Evolutionary conservation across 345 rosid genomes (phyloP).

Genomic region (Dipteronia sinensis): DNA sequence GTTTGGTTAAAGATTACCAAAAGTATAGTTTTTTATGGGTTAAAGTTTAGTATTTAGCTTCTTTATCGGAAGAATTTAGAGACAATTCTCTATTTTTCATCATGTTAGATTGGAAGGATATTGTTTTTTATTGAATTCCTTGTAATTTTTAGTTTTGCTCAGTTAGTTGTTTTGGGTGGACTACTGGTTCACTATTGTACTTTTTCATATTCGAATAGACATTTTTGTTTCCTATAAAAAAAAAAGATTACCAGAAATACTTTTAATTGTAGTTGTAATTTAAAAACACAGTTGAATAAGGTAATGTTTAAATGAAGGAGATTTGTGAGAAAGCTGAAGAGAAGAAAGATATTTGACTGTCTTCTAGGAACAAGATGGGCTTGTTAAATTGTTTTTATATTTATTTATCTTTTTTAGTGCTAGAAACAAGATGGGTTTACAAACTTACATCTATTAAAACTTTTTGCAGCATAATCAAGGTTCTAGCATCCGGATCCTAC

Average conservation of each 20-base stretch:
- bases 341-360: neutral
- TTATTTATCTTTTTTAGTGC: neutral
- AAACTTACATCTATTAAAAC: neutral
- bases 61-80: too few relatives aligned
- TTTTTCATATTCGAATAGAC: too few relatives aligned
- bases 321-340: neutral
- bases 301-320: neutral
- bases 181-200: too few relatives aligned
- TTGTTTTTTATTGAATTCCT: too few relatives aligned
- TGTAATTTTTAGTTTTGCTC: too few relatives aligned
- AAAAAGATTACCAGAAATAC: neutral
- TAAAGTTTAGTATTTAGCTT: too few relatives aligned
- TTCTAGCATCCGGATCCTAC: constrained; percentile 42
- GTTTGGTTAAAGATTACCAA: neutral
- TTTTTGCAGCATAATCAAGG: constrained; percentile 51
- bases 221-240: too few relatives aligned
- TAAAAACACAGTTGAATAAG: neutral
- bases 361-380: neutral
- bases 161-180: too few relatives aligned
- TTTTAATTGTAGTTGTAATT: neutral
- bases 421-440: neutral
- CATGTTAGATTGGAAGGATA: too few relatives aligned
- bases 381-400: neutral
- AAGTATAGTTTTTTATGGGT: neutral
- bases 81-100: too few relatives aligned